phyloP scores from a whole-genome alignment of 495 filamentous ascomycete genomes.

The Penicillium roqueforti region DNA sequence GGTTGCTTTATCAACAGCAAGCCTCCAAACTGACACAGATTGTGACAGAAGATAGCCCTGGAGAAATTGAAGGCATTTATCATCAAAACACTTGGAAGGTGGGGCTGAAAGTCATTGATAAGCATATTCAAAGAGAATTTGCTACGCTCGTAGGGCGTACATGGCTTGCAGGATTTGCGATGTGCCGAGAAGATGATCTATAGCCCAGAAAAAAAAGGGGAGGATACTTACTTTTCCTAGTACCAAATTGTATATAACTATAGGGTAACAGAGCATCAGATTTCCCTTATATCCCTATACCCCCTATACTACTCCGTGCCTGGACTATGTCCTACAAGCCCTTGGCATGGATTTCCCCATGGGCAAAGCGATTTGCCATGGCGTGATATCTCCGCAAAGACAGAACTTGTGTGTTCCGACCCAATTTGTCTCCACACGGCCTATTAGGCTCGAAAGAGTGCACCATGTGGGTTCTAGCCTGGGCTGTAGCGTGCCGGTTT shows the following conservation, averaged over 20 bases:
- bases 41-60: not conserved
- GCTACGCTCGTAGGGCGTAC: not conserved
- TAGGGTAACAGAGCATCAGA: too few relatives aligned
- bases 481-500: slow-evolving; percentile 29
- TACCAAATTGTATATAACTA: too few relatives aligned
- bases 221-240: too few relatives aligned
- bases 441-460: not conserved
- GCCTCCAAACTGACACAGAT: not conserved
- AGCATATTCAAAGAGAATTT: not conserved
- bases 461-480: not conserved
- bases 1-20: not conserved
- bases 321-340: too few relatives aligned
- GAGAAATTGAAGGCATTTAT: not conserved
- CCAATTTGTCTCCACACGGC: not conserved
- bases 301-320: too few relatives aligned
- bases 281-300: too few relatives aligned
- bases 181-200: not conserved
- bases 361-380: too few relatives aligned
- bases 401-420: not conserved
- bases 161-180: not conserved
- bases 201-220: too few relatives aligned
- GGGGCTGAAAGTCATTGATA: slow-evolving; percentile 4
- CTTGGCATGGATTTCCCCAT: too few relatives aligned
- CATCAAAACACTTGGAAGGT: not conserved
- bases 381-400: too few relatives aligned